Conservation (phyloP, 768 basidiomycete genomes). For the Collybia mongolica region DNA sequence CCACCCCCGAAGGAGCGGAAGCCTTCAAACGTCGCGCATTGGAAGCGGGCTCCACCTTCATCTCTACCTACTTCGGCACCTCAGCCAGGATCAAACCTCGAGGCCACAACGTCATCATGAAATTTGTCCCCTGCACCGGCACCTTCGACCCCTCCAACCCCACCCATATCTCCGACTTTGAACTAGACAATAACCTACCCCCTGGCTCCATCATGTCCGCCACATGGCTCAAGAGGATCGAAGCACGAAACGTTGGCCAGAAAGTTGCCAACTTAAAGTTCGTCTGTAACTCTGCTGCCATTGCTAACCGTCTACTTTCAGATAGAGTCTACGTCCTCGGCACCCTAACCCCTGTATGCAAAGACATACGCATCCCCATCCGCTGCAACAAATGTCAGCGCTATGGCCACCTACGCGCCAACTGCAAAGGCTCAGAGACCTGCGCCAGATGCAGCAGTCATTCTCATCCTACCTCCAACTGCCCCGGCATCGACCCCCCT, state of each 20-base stretch:
- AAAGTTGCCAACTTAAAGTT: neutral
- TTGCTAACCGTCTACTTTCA: neutral
- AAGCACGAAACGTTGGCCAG: too few species aligned
- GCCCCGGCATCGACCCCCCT: neutral
- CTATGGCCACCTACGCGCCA: conserved; percentile 2
- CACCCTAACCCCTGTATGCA: neutral
- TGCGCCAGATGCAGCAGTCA: conserved; percentile 4
- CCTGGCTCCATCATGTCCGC: too few species aligned
- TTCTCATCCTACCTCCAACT: neutral
- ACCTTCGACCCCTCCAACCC: neutral
- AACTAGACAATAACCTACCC: too few species aligned
- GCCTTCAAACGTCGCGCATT: neutral
- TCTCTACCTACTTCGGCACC: neutral
- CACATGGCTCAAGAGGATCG: too few species aligned
- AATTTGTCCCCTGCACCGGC: neutral
- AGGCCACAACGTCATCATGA: neutral
- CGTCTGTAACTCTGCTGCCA: neutral
- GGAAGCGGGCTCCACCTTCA: neutral
- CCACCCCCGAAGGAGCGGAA: neutral
- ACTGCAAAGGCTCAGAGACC: neutral
- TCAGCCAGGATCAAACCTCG: neutral
- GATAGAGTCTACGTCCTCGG: neutral
- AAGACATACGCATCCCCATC: conserved; percentile 2
- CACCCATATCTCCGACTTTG: neutral
- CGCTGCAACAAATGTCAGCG: conserved; percentile 9